A percentile compares a stretch with the other conserved stretches of the same genome.
phyloP scores from a whole-genome alignment of 352 stramenopile species.

The Poterioochromonas sp. region DNA sequence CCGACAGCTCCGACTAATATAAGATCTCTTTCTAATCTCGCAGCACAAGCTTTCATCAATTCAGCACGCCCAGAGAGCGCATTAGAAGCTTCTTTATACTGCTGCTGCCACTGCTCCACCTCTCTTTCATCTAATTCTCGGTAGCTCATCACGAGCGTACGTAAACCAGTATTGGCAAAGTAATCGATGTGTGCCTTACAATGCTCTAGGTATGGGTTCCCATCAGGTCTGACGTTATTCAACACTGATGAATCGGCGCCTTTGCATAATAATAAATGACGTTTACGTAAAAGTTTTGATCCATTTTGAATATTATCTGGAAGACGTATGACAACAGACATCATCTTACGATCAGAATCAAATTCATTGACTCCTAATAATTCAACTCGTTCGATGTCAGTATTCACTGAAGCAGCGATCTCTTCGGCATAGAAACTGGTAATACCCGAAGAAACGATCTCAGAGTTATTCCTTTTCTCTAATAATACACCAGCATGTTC shows the following conservation, averaged over 20 bases:
- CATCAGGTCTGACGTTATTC: constrained; percentile 40
- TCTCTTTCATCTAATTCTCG: constrained; percentile 50
- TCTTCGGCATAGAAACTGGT: neutral
- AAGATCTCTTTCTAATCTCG: constrained; percentile 66
- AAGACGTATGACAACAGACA: constrained; percentile 80
- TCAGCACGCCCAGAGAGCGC: neutral
- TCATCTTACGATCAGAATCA: constrained; percentile 93
- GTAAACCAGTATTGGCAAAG: constrained; percentile 49
- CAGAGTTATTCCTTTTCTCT: neutral
- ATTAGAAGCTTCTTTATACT: constrained; percentile 11
- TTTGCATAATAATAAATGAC: constrained; percentile 64
- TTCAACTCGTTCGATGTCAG: constrained; percentile 59
- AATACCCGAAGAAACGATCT: neutral
- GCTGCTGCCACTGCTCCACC: constrained; percentile 44
- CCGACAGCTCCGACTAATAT: constrained; percentile 72
- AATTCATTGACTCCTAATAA: constrained; percentile 95
- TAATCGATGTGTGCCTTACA: constrained; percentile 40
- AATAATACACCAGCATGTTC: constrained; percentile 34
- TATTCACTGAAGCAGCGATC: constrained; percentile 5
- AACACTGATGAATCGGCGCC: constrained; percentile 71
- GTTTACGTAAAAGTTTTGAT: constrained; percentile 38
- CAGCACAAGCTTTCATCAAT: constrained; percentile 41
- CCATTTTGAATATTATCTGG: constrained; percentile 42
- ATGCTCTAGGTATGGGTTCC: constrained; percentile 50
- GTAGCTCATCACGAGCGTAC: constrained; percentile 54